A percentile compares a stretch with the other conserved stretches of the same genome.
Conservation (phyloP, 73 alveolate genomes). For the Tetrahymena borealis region DNA sequence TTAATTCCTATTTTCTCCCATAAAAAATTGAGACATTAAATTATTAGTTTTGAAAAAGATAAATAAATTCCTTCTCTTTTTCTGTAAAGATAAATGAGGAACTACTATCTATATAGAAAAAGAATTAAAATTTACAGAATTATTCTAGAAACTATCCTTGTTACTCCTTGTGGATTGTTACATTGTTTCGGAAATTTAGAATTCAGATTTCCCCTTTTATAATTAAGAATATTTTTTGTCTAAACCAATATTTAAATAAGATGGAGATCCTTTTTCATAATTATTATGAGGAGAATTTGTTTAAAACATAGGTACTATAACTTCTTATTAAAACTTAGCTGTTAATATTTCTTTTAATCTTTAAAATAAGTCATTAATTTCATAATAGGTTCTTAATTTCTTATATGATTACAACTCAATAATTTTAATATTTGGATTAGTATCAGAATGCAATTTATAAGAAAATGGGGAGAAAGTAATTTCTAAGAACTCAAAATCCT, state of each 20-base stretch:
- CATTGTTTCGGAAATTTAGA: background rate
- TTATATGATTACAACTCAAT: background rate
- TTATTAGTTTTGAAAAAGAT: too few species aligned
- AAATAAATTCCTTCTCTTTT: too few species aligned
- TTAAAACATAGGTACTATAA: background rate
- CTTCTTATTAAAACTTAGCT: background rate
- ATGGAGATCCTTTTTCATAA: background rate
- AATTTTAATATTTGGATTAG: background rate
- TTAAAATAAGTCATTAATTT: background rate
- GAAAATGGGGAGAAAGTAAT: background rate
- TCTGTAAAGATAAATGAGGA: too few species aligned
- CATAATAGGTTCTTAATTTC: background rate
- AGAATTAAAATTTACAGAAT: background rate
- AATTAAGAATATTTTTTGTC: background rate
- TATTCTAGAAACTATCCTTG: background rate
- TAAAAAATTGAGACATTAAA: too few species aligned
- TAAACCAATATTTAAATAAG: background rate
- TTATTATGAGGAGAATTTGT: background rate
- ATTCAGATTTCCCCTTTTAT: background rate
- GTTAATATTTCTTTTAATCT: background rate
- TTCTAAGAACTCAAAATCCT: background rate
- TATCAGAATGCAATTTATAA: background rate
- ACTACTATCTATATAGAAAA: too few species aligned
- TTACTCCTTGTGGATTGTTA: background rate
- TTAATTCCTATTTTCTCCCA: too few species aligned